Conservation (phyloP, 306 rosid genomes). For the Begonia peltatifolia region DNA sequence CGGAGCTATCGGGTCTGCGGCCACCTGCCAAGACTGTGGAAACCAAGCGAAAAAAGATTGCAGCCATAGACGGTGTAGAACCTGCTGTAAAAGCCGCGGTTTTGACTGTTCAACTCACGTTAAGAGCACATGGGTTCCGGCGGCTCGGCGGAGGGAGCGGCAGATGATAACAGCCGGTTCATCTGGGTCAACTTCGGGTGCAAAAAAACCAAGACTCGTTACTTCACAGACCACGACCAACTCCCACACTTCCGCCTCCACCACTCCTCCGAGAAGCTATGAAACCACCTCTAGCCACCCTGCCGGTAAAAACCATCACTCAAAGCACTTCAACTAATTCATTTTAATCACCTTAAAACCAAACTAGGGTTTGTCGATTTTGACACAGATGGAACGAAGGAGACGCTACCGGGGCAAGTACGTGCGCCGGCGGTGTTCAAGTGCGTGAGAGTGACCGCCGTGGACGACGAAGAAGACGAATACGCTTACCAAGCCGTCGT, state of each 20-base stretch:
- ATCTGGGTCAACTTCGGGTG: conserved; percentile 53
- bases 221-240: conserved; percentile 58
- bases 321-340: not conserved
- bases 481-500: conserved; percentile 84
- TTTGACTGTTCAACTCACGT: conserved; percentile 83
- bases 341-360: not conserved
- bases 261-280: conserved; percentile 69
- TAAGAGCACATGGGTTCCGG: conserved; percentile 96
- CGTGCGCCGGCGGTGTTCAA: conserved; percentile 82
- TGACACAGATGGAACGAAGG: conserved; percentile 9
- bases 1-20: conserved; percentile 9
- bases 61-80: conserved; percentile 65
- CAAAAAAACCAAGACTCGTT: conserved; percentile 73
- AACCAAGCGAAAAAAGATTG: conserved; percentile 97
- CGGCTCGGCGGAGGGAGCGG: conserved; percentile 77
- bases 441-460: conserved; percentile 78
- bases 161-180: conserved; percentile 51
- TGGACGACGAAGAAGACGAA: conserved; percentile 73
- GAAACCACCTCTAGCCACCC: conserved; percentile 85
- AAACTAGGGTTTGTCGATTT: conserved; percentile 38
- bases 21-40: conserved; percentile 79
- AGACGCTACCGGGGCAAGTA: conserved; percentile 63
- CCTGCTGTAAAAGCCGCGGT: conserved; percentile 90
- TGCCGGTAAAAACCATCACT: no score
- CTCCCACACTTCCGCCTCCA: conserved; percentile 83